Evolutionary conservation across 148 eudicot species (phyloP), one percentile per base, ranked within the genome.

Genomic region (Talinum fruticosum): DNA sequence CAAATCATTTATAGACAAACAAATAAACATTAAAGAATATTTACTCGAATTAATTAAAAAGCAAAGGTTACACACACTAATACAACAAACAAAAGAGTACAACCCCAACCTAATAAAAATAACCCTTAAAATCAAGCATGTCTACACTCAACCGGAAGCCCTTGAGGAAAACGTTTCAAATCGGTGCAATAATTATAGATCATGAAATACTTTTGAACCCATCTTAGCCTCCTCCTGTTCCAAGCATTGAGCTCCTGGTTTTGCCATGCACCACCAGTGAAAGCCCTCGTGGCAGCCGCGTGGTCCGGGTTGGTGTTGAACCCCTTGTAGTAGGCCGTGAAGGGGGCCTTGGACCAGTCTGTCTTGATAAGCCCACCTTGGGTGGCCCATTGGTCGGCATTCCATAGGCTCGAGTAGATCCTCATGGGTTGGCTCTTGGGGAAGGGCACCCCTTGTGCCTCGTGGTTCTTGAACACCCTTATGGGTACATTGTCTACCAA

Each of bases 361-460:
- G 92, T 87, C 80, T 89, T 89, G 12, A 89, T 82, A 10, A 83
- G 69, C 1, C 92, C 92, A 0, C 92, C 92, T 84, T 86, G 86
- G 1, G 92, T 89, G 23, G 92, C 92, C 92, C 92, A 89, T 68
- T 89, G 90, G 73, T 89, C 90, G 1, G 92, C 92, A 10, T 87
- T 89, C 92, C 92, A 89, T 2, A 89, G 80, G 76, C 90, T 89
- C 10, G 92, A 89, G 87, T 89, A 89, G 19, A 89, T 85, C 76
- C 66, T 89, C 92, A 89, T 89, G 23, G 92, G 88, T 26, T 89
- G 90, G 65, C 66, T 85, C 79, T 89, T 89, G 30, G 92, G 92
- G 80, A 89, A 89, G 6, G 90, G 78, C 32, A 89, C 90, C 12
- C 92, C 92, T 21, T 73, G 65, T 5, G 86, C 76, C 72, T 89